Evolutionary conservation across 331 rosid species (phyloP).

Genomic region (Malus hybrid): DNA sequence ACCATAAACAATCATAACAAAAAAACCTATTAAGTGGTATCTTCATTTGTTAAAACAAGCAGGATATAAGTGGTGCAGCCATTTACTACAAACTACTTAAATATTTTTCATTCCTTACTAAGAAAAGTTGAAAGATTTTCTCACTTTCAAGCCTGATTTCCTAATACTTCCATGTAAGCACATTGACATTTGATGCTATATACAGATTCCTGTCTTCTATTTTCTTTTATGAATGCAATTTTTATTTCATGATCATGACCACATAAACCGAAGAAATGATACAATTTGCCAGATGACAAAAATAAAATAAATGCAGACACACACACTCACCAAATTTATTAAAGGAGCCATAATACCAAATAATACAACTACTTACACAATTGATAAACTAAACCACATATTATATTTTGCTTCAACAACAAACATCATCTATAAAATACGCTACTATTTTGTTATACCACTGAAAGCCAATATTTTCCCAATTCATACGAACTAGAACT

Average conservation of each 20-base stretch:
- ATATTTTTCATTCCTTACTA: background rate
- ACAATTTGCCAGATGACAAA: background rate
- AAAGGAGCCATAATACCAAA: background rate
- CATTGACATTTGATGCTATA: background rate
- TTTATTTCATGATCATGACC: background rate
- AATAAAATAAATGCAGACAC: background rate
- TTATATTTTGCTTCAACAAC: background rate
- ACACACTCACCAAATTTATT: background rate
- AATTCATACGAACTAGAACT: background rate
- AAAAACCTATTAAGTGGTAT: background rate
- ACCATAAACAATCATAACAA: background rate
- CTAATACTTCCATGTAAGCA: background rate
- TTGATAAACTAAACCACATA: background rate
- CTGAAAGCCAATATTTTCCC: background rate
- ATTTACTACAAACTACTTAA: background rate
- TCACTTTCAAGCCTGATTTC: background rate
- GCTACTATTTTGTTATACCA: background rate
- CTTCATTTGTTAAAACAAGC: background rate
- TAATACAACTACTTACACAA: background rate
- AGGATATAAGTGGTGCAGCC: background rate
- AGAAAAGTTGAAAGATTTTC: background rate
- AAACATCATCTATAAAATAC: background rate
- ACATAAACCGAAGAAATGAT: background rate
- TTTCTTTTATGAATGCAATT: background rate
- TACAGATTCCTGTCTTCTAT: background rate